Conservation (phyloP, 2,329 filamentous ascomycete species). For the Bertia moriformis region DNA sequence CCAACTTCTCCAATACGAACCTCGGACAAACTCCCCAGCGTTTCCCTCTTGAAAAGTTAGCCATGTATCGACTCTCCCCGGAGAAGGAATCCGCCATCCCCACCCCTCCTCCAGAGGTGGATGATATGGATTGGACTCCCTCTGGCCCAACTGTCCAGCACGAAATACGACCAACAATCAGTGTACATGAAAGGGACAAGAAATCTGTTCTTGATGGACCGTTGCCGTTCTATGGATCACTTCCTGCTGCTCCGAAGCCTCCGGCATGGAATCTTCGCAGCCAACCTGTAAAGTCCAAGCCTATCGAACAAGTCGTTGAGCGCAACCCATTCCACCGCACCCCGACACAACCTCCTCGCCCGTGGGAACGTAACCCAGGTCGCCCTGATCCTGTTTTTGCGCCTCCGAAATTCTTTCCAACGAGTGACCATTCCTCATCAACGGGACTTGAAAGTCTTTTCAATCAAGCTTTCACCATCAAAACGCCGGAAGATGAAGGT, state of each 20-base stretch:
- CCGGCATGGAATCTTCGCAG: background rate
- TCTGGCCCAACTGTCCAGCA: constrained; percentile 19
- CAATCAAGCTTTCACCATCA: constrained; percentile 23
- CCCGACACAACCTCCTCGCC: background rate
- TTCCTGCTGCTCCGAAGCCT: background rate
- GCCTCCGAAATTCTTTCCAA: constrained; percentile 27
- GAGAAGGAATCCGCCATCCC: constrained; percentile 10
- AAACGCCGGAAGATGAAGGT: constrained; percentile 8
- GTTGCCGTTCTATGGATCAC: constrained; percentile 7
- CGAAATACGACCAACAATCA: constrained; percentile 14
- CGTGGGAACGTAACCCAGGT: constrained; percentile 4
- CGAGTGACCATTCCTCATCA: constrained; percentile 19
- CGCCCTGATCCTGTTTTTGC: constrained; percentile 18
- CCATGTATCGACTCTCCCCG: constrained; percentile 10
- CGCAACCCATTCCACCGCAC: constrained; percentile 1
- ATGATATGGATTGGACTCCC: constrained; percentile 32
- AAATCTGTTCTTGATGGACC: constrained; percentile 9
- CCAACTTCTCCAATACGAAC: background rate
- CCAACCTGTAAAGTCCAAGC: background rate
- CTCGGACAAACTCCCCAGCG: background rate
- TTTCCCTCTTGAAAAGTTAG: constrained; percentile 12
- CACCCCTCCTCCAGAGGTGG: constrained; percentile 19
- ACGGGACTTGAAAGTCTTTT: constrained; percentile 29
- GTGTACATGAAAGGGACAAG: constrained; percentile 8
- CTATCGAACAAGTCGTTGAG: background rate